phyloP scores from a whole-genome alignment of 129 eudicot genomes.

The Artemisia annua region DNA sequence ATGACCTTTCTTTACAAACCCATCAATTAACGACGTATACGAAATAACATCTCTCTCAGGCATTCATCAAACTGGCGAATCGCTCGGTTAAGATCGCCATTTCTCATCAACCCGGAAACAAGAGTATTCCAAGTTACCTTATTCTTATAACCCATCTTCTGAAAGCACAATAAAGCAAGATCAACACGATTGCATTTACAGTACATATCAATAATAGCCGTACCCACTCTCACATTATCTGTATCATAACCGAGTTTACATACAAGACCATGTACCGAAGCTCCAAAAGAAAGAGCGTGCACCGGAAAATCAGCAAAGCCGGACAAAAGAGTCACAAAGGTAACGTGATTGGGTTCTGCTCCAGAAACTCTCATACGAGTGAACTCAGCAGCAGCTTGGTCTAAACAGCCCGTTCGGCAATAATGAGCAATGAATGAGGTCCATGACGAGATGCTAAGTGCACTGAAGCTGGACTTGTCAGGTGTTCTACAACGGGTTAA shows the following conservation, averaged over 20 bases:
- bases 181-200: conserved; percentile 19
- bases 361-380: conserved; percentile 57
- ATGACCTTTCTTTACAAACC: conserved; percentile 52
- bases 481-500: neutral
- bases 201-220: too few relatives aligned
- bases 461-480: neutral
- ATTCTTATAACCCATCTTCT: conserved; percentile 21
- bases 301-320: conserved; percentile 51
- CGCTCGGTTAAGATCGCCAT: conserved; percentile 43
- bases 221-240: conserved; percentile 58
- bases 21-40: conserved; percentile 70
- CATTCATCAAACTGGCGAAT: conserved; percentile 59
- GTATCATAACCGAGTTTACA: conserved; percentile 53
- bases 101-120: conserved; percentile 70
- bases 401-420: conserved; percentile 52
- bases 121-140: conserved; percentile 75
- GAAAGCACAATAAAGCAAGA: too few relatives aligned
- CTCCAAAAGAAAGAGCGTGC: conserved; percentile 39
- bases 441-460: conserved; percentile 48
- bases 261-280: conserved; percentile 49
- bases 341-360: conserved; percentile 60
- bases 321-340: conserved; percentile 60
- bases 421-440: conserved; percentile 64
- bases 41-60: conserved; percentile 52
- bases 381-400: conserved; percentile 54